Conservation (phyloP, 768 basidiomycete genomes). For the Tricholoma terreum region DNA sequence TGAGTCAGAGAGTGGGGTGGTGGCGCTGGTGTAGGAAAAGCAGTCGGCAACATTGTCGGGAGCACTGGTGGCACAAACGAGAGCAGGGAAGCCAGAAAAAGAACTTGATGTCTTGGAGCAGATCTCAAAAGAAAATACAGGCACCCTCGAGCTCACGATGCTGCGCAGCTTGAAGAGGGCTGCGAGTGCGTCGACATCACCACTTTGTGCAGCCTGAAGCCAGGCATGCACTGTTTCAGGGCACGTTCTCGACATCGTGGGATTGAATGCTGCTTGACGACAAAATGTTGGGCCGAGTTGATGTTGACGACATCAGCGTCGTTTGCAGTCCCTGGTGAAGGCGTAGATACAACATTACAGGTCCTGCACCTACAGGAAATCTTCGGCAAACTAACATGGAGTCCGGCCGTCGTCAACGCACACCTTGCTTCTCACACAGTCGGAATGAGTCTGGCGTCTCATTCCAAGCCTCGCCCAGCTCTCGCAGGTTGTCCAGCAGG, state of each 20-base stretch:
- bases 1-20: background rate
- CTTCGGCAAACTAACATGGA: no score
- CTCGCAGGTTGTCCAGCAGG: slow-evolving; percentile 3
- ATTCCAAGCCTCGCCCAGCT: no score
- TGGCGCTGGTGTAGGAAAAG: background rate
- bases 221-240: slow-evolving; percentile 1
- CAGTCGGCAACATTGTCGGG: background rate
- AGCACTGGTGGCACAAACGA: background rate
- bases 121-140: no score
- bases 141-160: no score
- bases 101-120: no score
- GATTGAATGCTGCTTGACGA: background rate
- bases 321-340: background rate
- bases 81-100: background rate
- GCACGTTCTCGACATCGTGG: background rate
- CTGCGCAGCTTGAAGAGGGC: no score
- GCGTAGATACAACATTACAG: background rate
- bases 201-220: background rate
- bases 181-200: background rate
- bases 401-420: no score
- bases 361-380: no score
- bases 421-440: no score
- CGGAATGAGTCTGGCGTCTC: no score
- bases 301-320: background rate
- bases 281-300: background rate